A percentile compares a stretch with the other conserved stretches of the same genome.
phyloP scores from a whole-genome alignment of 2,329 filamentous ascomycete species.

The Alternaria triticina region DNA sequence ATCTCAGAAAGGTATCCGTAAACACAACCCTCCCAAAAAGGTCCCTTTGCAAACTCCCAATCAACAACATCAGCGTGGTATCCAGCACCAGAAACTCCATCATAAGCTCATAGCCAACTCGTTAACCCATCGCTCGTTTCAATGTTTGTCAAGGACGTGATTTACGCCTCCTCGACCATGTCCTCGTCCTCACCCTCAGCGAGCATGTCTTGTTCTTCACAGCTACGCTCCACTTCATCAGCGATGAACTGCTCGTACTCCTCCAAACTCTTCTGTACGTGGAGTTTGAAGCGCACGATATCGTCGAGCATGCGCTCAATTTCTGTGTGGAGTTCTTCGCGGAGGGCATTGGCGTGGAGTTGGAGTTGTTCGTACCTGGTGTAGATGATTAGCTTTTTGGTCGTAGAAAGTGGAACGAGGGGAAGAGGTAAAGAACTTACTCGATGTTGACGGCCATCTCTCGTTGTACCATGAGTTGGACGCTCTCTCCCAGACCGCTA shows the following conservation, averaged over 20 bases:
- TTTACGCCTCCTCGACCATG: conserved; percentile 3
- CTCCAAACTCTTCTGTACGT: conserved; percentile 89
- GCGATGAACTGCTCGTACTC: conserved; percentile 94
- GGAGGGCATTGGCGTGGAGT: conserved; percentile 79
- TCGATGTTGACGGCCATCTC: conserved; percentile 98
- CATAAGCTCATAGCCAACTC: conserved; percentile 4
- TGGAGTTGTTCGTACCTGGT: conserved; percentile 86
- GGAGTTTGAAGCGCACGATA: conserved; percentile 98
- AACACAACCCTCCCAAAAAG: neutral
- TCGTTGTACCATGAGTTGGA: conserved; percentile 89
- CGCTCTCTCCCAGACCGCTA: conserved; percentile 78
- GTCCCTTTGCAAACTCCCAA: neutral
- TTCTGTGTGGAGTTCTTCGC: conserved; percentile 98
- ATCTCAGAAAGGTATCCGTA: conserved; percentile 10
- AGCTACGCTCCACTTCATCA: conserved; percentile 80
- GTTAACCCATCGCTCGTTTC: neutral
- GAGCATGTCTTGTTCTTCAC: conserved; percentile 56
- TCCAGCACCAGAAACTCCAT: neutral
- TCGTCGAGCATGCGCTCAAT: conserved; percentile 96
- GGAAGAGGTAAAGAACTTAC: conserved; percentile 58
- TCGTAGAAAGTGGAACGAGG: neutral
- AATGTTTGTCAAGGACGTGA: neutral
- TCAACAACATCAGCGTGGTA: neutral
- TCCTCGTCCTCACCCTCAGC: conserved; percentile 33
- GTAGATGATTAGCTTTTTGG: conserved; percentile 4